A percentile compares a stretch with the other conserved stretches of the same genome.
Evolutionary conservation across 257 asterid species (phyloP).

Genomic region (Haberlea rhodopensis): DNA sequence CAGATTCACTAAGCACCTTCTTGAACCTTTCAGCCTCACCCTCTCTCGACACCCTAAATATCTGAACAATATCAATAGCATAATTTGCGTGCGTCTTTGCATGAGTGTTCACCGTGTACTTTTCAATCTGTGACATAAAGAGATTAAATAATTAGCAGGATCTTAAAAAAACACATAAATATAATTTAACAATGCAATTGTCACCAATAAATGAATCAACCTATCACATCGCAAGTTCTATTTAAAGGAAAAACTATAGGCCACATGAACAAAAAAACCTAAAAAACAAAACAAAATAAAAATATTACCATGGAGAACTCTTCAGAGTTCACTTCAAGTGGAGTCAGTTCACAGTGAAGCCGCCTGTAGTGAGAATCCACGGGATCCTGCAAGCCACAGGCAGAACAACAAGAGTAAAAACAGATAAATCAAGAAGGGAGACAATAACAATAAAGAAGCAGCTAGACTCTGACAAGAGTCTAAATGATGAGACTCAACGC

Average conservation of each 20-base stretch:
- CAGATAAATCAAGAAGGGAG: background rate
- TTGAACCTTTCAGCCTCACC: slow-evolving; percentile 67
- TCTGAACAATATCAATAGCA: slow-evolving; percentile 62
- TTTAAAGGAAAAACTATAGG: background rate
- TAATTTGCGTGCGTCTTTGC: slow-evolving; percentile 79
- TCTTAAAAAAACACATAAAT: too few relatives aligned
- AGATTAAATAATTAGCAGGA: too few relatives aligned
- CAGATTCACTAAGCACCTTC: slow-evolving; percentile 44
- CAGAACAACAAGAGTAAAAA: background rate
- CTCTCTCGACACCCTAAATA: slow-evolving; percentile 77
- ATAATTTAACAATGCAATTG: too few relatives aligned
- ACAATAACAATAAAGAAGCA: background rate
- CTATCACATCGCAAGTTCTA: background rate
- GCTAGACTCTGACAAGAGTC: background rate
- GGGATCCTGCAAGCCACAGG: slow-evolving; percentile 58
- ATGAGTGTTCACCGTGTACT: slow-evolving; percentile 80
- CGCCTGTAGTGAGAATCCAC: slow-evolving; percentile 67
- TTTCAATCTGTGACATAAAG: slow-evolving; percentile 58
- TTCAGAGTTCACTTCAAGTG: slow-evolving; percentile 58
- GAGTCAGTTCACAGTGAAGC: slow-evolving; percentile 72
- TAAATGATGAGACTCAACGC: slow-evolving; percentile 7
- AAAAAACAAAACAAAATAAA: slow-evolving; percentile 2
- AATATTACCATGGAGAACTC: slow-evolving; percentile 62
- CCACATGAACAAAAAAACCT: slow-evolving; percentile 6
- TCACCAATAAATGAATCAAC: too few relatives aligned